A percentile compares a stretch with the other conserved stretches of the same genome.
Evolutionary conservation across 257 asterid species (phyloP).

Genomic region (Plantago elongata): DNA sequence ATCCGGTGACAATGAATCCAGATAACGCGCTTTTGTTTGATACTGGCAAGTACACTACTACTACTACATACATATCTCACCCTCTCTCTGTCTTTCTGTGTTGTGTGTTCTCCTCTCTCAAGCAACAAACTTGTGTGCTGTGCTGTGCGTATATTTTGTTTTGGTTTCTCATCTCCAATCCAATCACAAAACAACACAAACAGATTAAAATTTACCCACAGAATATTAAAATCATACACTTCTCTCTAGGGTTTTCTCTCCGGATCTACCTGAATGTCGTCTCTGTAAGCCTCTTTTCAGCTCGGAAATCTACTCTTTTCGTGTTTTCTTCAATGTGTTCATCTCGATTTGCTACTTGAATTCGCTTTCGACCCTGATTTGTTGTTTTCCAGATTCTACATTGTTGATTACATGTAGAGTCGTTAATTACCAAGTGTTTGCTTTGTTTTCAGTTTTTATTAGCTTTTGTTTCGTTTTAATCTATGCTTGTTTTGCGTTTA

Average conservation of each 20-base stretch:
- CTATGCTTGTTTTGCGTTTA: no score
- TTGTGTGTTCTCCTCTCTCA: background rate
- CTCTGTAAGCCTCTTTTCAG: background rate
- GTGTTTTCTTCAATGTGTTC: background rate
- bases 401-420: no score
- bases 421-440: no score
- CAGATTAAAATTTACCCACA: background rate
- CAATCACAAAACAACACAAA: no score
- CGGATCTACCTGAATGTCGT: constrained; percentile 12
- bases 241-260: constrained; percentile 13
- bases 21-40: constrained; percentile 2
- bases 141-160: no score
- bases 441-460: no score
- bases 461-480: no score
- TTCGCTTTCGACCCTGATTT: no score
- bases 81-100: background rate
- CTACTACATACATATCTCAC: background rate
- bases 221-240: background rate
- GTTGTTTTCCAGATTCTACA: no score
- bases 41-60: background rate
- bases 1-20: background rate
- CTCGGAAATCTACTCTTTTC: background rate
- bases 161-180: no score
- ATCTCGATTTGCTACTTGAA: no score
- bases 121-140: no score